A percentile compares a stretch with the other conserved stretches of the same genome.
Evolutionary conservation across 2,329 filamentous ascomycete genomes (phyloP).

Genomic region (Aspergillus brasiliensis): DNA sequence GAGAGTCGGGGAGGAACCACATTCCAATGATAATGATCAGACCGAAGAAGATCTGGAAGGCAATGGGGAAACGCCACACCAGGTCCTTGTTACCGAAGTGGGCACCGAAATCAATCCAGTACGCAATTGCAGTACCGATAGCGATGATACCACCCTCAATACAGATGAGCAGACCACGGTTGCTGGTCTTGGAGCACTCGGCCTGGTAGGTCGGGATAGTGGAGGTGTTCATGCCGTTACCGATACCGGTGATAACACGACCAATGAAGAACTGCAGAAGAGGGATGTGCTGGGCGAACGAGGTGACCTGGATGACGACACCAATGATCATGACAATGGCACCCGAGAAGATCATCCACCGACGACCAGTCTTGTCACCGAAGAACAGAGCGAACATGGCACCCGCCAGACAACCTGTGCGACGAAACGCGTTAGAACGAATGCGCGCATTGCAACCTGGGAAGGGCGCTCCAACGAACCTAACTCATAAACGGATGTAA

Average conservation of each 20-base stretch:
- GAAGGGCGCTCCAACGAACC: constrained; percentile 13
- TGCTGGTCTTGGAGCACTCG: constrained; percentile 57
- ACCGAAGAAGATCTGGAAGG: constrained; percentile 56
- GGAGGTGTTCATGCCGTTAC: constrained; percentile 59
- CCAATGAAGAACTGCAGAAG: constrained; percentile 57
- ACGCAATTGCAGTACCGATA: constrained; percentile 55
- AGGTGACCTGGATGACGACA: constrained; percentile 42
- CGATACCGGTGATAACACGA: constrained; percentile 55
- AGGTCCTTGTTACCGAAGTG: constrained; percentile 38
- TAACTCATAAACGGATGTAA: constrained; percentile 37
- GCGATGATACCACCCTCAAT: constrained; percentile 58
- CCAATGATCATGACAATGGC: constrained; percentile 53
- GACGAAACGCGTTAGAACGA: neutral
- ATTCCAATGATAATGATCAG: constrained; percentile 48
- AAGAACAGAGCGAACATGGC: constrained; percentile 40
- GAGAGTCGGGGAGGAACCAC: constrained; percentile 48
- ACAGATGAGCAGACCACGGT: constrained; percentile 63
- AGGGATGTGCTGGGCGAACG: constrained; percentile 33
- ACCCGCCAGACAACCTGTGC: constrained; percentile 37
- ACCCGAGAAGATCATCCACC: constrained; percentile 58
- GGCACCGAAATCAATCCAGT: constrained; percentile 55
- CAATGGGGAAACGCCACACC: constrained; percentile 56
- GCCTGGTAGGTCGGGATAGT: constrained; percentile 59
- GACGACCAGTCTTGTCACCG: constrained; percentile 41
- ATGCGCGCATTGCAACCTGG: neutral